Evolutionary conservation across 2,329 filamentous ascomycete genomes (phyloP).

Genomic region (Penicillium paneum): DNA sequence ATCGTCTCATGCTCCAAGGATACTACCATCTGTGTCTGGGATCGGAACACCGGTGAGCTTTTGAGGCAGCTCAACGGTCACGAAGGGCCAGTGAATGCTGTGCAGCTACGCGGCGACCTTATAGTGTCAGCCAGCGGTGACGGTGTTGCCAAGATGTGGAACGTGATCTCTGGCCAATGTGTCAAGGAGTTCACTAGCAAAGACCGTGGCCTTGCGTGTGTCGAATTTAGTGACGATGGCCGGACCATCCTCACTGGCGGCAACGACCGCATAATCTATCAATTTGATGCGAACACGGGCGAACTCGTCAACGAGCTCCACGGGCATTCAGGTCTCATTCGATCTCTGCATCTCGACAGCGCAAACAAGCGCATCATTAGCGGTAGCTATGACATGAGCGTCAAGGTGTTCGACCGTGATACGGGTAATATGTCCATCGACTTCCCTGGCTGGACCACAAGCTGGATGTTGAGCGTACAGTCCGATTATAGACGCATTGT

Average conservation of each 20-base stretch:
- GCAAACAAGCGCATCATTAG: conserved; percentile 82
- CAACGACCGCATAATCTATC: conserved; percentile 91
- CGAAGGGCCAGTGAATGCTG: conserved; percentile 88
- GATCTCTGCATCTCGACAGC: conserved; percentile 86
- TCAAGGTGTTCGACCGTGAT: conserved; percentile 89
- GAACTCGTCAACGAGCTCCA: conserved; percentile 75
- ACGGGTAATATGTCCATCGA: conserved; percentile 74
- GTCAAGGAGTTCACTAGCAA: conserved; percentile 88
- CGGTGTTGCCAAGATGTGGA: conserved; percentile 91
- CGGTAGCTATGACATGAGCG: conserved; percentile 90
- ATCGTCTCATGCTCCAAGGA: conserved; percentile 98
- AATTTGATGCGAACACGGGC: conserved; percentile 91
- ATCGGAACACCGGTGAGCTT: conserved; percentile 71
- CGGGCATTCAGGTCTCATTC: conserved; percentile 81
- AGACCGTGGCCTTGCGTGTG: conserved; percentile 89
- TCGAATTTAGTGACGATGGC: conserved; percentile 95
- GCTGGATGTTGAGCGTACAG: conserved; percentile 95
- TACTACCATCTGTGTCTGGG: conserved; percentile 89
- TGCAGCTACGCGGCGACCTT: conserved; percentile 88
- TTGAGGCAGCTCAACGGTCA: conserved; percentile 81
- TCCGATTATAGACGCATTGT: conserved; percentile 93
- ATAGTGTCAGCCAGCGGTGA: conserved; percentile 93
- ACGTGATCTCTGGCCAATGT: conserved; percentile 80
- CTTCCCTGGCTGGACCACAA: conserved; percentile 92
- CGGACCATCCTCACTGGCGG: conserved; percentile 88